Evolutionary conservation across 2,329 filamentous ascomycete species (phyloP).

Genomic region (Claviceps humidiphila): DNA sequence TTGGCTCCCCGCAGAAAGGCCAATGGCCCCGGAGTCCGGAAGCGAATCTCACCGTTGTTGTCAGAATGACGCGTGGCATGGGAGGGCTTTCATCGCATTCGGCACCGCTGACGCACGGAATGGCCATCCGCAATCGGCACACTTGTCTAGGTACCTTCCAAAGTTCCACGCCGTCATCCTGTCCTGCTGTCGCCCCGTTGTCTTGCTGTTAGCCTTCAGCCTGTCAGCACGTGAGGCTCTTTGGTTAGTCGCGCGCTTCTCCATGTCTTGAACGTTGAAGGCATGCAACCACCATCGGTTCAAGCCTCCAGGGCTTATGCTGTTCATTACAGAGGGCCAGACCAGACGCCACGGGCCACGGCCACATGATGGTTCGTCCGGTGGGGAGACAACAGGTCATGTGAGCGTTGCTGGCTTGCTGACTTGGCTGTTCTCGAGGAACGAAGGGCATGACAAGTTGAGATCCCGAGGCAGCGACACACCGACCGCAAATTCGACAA

Average conservation of each 20-base stretch:
- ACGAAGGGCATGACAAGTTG: too few species aligned
- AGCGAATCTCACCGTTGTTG: neutral
- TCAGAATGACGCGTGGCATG: neutral
- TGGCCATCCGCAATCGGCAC: neutral
- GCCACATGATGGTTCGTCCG: too few species aligned
- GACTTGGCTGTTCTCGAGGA: too few species aligned
- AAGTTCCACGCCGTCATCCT: conserved; percentile 1
- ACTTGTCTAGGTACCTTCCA: neutral
- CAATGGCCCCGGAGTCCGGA: too few species aligned
- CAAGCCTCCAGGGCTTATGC: too few species aligned
- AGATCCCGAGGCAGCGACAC: too few species aligned
- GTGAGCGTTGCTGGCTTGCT: too few species aligned
- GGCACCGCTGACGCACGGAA: neutral
- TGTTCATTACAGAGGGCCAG: neutral
- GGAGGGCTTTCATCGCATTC: neutral
- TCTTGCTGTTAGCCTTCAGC: neutral
- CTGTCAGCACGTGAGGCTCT: neutral
- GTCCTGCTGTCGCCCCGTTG: neutral
- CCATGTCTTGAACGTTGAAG: neutral
- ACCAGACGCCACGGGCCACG: neutral
- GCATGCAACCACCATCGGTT: neutral
- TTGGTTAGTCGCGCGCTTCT: neutral
- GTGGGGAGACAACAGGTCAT: too few species aligned
- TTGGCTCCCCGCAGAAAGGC: too few species aligned
- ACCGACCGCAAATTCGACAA: too few species aligned